These are phyloP conservation scores for Teunomyces lycoperdinae DNA, from an alignment of 805 yeast genomes.

Conservation along the genomic window DNA sequence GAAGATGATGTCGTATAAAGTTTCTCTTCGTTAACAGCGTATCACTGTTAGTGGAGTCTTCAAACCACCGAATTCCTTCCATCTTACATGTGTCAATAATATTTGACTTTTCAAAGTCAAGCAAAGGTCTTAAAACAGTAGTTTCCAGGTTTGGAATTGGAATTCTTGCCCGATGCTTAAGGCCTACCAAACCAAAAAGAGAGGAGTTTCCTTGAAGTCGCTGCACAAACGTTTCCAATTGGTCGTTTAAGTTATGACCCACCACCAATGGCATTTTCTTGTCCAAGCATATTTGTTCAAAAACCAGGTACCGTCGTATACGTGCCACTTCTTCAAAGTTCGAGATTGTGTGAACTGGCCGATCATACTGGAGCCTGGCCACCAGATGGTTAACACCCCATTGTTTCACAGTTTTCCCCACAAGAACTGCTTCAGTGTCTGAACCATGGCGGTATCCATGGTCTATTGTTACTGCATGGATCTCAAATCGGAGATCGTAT, in stretches of 20 bases:
- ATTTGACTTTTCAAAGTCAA: conserved; percentile 42
- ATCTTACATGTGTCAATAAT: conserved; percentile 45
- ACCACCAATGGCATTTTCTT: conserved; percentile 42
- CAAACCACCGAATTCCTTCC: conserved; percentile 56
- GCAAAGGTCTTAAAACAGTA: conserved; percentile 50
- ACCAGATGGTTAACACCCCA: conserved; percentile 39
- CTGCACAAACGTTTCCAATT: conserved; percentile 64
- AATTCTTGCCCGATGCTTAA: conserved; percentile 29
- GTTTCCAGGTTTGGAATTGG: conserved; percentile 19
- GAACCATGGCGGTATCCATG: conserved; percentile 56
- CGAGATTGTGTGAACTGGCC: conserved; percentile 27
- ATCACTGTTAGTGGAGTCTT: conserved; percentile 63
- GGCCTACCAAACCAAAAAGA: conserved; percentile 58
- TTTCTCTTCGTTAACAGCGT: conserved; percentile 57
- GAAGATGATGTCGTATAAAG: conserved; percentile 40
- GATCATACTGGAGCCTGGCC: conserved; percentile 19
- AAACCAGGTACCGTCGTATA: conserved; percentile 43
- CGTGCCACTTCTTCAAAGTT: conserved; percentile 64
- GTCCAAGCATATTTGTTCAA: conserved; percentile 40
- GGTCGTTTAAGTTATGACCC: conserved; percentile 74
- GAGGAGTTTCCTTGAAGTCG: conserved; percentile 44
- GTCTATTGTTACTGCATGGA: conserved; percentile 63
- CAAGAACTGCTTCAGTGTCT: conserved; percentile 44
- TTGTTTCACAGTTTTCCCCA: conserved; percentile 28
- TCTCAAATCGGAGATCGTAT: conserved; percentile 24